Percentiles rank a stretch among this genome's conserved stretches.
Conservation (phyloP, 1,284 basidiomycete genomes). For the Dichomitus squalens region DNA sequence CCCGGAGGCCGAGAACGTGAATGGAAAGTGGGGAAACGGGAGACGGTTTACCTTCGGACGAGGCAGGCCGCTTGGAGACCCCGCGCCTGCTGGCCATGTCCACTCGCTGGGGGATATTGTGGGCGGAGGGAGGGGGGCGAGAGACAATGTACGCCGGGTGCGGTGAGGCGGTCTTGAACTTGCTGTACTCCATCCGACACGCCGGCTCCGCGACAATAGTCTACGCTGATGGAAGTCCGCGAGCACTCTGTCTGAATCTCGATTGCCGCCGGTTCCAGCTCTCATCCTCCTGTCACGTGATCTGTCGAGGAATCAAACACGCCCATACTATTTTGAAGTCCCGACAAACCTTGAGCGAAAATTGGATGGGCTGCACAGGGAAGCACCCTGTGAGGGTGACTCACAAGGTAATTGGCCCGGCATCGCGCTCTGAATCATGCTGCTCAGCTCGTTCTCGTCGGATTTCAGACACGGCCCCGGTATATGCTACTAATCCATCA, state of each 20-base stretch:
- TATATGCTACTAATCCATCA: no score
- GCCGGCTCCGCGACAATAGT: constrained; percentile 23
- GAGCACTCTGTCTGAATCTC: constrained; percentile 19
- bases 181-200: constrained; percentile 26
- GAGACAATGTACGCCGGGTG: constrained; percentile 18
- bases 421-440: no score
- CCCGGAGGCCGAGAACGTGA: neutral
- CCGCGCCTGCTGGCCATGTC: constrained; percentile 59
- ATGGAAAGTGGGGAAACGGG: neutral
- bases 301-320: constrained; percentile 2
- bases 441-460: no score
- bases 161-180: constrained; percentile 18
- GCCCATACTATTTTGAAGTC: neutral
- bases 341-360: no score
- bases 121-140: constrained; percentile 10
- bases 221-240: constrained; percentile 20
- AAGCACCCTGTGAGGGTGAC: no score
- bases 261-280: constrained; percentile 17
- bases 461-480: no score
- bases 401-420: no score
- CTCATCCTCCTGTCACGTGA: constrained; percentile 13
- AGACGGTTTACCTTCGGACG: constrained; percentile 52
- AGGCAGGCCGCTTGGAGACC: constrained; percentile 52
- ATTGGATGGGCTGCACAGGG: no score
- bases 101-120: constrained; percentile 5